phyloP scores from a whole-genome alignment of 2,329 filamentous ascomycete species.

The Byssothecium circinans region DNA sequence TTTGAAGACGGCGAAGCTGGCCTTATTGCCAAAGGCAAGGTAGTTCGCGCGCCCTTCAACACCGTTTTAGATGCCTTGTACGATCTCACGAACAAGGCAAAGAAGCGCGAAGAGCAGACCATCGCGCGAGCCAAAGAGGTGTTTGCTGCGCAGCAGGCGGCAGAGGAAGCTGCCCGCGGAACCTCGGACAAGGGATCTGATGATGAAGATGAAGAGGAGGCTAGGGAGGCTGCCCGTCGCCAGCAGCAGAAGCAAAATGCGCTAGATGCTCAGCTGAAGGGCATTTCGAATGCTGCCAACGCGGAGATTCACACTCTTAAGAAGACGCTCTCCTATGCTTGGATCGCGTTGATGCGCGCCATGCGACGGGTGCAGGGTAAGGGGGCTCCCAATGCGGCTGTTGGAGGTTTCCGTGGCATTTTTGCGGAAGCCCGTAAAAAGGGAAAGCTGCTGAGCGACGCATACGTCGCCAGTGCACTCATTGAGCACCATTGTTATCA shows the following conservation, averaged over 20 bases:
- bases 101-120: slow-evolving; percentile 65
- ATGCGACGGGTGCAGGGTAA: slow-evolving; percentile 93
- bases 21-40: slow-evolving; percentile 64
- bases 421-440: slow-evolving; percentile 86
- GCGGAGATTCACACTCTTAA: slow-evolving; percentile 76
- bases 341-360: slow-evolving; percentile 91
- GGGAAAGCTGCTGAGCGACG: slow-evolving; percentile 87
- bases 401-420: slow-evolving; percentile 77
- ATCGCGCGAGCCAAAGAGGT: slow-evolving; percentile 58
- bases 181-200: slow-evolving; percentile 44
- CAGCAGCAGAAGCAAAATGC: slow-evolving; percentile 54
- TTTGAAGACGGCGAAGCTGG: slow-evolving; percentile 75
- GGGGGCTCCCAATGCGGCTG: slow-evolving; percentile 61
- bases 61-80: slow-evolving; percentile 86
- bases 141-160: slow-evolving; percentile 52
- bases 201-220: slow-evolving; percentile 55
- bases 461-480: slow-evolving; percentile 89
- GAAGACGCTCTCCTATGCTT: slow-evolving; percentile 85
- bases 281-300: slow-evolving; percentile 66
- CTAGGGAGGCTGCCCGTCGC: slow-evolving; percentile 29
- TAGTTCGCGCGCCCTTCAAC: slow-evolving; percentile 81
- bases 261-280: slow-evolving; percentile 58
- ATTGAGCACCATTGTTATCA: slow-evolving; percentile 97
- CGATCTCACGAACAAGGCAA: slow-evolving; percentile 72
- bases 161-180: slow-evolving; percentile 43